Evolutionary conservation across 805 yeast species (phyloP).

Genomic region (Candida multigemmis): DNA sequence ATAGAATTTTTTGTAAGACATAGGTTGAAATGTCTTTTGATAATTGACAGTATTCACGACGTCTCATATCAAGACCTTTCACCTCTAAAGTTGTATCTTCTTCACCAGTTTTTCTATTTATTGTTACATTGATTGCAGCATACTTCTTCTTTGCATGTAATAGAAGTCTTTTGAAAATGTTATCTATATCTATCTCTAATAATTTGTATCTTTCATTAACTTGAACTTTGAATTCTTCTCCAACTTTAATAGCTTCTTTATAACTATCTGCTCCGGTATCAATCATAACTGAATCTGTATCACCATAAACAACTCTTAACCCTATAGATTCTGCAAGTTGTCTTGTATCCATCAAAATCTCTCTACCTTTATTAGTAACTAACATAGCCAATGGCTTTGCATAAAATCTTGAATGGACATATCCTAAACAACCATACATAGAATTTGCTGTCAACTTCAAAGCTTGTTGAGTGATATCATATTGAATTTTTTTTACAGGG

Average conservation of each 20-base stretch:
- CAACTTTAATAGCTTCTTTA: constrained; percentile 71
- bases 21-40: constrained; percentile 81
- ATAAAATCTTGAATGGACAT: constrained; percentile 82
- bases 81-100: constrained; percentile 59
- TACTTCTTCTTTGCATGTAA: constrained; percentile 95
- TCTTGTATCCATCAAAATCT: constrained; percentile 85
- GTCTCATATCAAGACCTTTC: constrained; percentile 92
- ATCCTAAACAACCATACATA: constrained; percentile 99
- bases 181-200: constrained; percentile 92
- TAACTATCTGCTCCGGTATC: constrained; percentile 71
- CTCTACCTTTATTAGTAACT: constrained; percentile 93
- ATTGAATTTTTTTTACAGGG: constrained; percentile 63
- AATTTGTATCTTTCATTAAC: constrained; percentile 85
- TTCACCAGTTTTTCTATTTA: constrained; percentile 46
- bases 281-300: constrained; percentile 98
- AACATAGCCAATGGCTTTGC: constrained; percentile 95
- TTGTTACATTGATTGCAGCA: constrained; percentile 72
- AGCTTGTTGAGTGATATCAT: constrained; percentile 94
- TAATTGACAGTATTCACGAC: constrained; percentile 92
- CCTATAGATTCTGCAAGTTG: constrained; percentile 83
- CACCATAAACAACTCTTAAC: constrained; percentile 89
- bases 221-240: constrained; percentile 70
- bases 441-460: constrained; percentile 95
- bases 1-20: constrained; percentile 62
- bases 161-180: constrained; percentile 75